Percentiles rank a stretch among this genome's conserved stretches.
phyloP scores from a whole-genome alignment of 352 stramenopile genomes.

The Pythium scleroteichum region DNA sequence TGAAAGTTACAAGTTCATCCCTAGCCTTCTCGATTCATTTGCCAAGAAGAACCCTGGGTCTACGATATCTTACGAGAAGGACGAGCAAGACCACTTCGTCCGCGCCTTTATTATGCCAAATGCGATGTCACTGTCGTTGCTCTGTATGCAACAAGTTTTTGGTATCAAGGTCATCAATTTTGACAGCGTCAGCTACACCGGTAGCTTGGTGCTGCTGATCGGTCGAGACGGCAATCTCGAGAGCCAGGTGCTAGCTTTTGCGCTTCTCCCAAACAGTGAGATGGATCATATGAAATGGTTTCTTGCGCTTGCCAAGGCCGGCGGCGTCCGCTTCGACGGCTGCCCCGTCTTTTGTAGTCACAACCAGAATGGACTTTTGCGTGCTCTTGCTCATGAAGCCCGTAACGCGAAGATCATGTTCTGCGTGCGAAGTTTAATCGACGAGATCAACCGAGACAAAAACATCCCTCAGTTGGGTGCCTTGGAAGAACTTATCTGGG shows the following conservation, averaged over 20 bases:
- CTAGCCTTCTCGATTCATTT: constrained; percentile 71
- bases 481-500: constrained; percentile 63
- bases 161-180: constrained; percentile 77
- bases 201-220: constrained; percentile 59
- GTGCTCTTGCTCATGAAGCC: constrained; percentile 52
- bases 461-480: constrained; percentile 66
- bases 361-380: constrained; percentile 57
- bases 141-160: constrained; percentile 63
- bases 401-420: constrained; percentile 68
- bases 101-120: constrained; percentile 74
- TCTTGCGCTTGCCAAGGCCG: constrained; percentile 48
- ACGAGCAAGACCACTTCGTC: constrained; percentile 62
- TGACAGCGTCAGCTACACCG: constrained; percentile 68
- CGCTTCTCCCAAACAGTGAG: constrained; percentile 58
- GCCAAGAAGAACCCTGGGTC: constrained; percentile 72
- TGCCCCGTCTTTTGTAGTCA: constrained; percentile 62
- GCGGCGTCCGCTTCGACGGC: constrained; percentile 49
- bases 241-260: constrained; percentile 70
- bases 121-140: constrained; percentile 42
- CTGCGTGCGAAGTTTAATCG: constrained; percentile 65
- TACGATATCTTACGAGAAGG: constrained; percentile 59
- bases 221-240: constrained; percentile 69
- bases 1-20: constrained; percentile 84
- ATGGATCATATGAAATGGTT: constrained; percentile 82
- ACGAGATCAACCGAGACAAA: constrained; percentile 73